Conservation (phyloP, 1,284 basidiomycete species). For the Trichosporon inkin region DNA sequence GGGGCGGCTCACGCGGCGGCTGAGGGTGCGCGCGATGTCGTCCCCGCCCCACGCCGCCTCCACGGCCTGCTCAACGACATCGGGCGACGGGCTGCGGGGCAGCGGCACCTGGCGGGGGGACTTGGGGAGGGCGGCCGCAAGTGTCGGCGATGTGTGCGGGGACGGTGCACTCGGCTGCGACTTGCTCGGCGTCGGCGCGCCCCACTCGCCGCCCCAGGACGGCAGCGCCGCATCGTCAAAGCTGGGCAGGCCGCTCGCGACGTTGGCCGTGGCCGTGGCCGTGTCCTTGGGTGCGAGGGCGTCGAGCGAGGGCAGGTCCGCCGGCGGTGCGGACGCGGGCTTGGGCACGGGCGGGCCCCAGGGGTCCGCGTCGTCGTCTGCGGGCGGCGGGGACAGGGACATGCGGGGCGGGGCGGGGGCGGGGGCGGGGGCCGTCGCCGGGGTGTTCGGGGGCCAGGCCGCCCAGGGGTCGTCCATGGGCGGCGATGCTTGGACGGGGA, state of each 20-base stretch:
- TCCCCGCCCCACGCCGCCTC: conserved; percentile 1
- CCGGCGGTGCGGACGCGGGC: background rate
- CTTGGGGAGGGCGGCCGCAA: background rate
- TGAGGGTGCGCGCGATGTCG: background rate
- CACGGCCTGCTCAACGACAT: background rate
- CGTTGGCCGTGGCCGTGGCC: too few relatives aligned
- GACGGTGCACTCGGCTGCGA: background rate
- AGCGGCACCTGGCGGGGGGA: background rate
- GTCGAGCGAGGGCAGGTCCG: background rate
- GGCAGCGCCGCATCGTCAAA: background rate
- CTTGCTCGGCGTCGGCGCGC: conserved; percentile 1
- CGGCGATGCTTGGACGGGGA: background rate
- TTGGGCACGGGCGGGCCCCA: conserved; percentile 17
- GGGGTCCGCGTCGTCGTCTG: conserved; percentile 16
- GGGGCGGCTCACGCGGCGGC: background rate
- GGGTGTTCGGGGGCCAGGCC: conserved; percentile 14
- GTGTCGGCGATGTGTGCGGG: background rate
- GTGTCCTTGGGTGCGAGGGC: background rate
- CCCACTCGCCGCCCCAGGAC: conserved; percentile 4
- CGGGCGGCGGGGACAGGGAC: conserved; percentile 15
- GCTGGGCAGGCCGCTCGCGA: background rate
- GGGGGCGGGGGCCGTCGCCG: background rate
- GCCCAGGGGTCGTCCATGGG: conserved; percentile 26
- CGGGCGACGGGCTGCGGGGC: background rate
- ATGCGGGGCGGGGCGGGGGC: conserved; percentile 11